Conservation (phyloP, 352 stramenopile genomes). For the Elongisporangium prolatum region DNA sequence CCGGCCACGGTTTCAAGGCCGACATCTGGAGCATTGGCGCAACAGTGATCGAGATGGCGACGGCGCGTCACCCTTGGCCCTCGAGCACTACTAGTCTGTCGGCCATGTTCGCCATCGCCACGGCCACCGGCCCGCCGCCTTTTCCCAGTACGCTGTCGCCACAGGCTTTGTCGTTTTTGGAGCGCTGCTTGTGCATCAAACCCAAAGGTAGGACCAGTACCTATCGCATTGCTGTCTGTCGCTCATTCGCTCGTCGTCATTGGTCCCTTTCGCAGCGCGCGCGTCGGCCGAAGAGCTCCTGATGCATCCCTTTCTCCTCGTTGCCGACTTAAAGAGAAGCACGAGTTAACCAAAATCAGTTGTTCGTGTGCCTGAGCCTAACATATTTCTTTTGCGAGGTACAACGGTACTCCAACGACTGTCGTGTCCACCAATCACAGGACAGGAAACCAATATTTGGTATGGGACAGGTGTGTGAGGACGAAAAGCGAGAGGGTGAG, state of each 20-base stretch:
- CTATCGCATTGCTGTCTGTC: constrained; percentile 1
- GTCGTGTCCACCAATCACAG: too few species aligned
- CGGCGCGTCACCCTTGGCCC: constrained; percentile 66
- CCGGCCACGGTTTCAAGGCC: constrained; percentile 64
- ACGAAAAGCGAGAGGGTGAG: too few species aligned
- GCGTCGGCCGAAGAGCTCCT: constrained; percentile 60
- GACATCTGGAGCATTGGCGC: constrained; percentile 82
- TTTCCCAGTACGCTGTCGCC: constrained; percentile 44
- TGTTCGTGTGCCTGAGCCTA: too few species aligned
- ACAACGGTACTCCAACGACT: too few species aligned
- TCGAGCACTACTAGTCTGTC: constrained; percentile 50
- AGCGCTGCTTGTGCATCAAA: constrained; percentile 70
- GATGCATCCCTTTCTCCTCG: constrained; percentile 58
- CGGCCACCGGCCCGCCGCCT: constrained; percentile 40
- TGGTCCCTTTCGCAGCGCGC: constrained; percentile 30
- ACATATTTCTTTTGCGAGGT: too few species aligned
- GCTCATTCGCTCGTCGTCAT: not conserved
- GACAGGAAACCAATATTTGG: too few species aligned
- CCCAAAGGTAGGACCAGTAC: constrained; percentile 35
- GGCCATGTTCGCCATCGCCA: constrained; percentile 70
- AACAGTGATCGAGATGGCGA: constrained; percentile 80
- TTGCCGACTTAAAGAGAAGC: too few species aligned
- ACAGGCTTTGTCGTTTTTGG: constrained; percentile 52
- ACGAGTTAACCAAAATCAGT: too few species aligned
- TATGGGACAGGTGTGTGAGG: too few species aligned